Evolutionary conservation across 176 grass and related monocot species (phyloP), one percentile per base, ranked within the genome.

Genomic region (Dendrocalamus sinicus): DNA sequence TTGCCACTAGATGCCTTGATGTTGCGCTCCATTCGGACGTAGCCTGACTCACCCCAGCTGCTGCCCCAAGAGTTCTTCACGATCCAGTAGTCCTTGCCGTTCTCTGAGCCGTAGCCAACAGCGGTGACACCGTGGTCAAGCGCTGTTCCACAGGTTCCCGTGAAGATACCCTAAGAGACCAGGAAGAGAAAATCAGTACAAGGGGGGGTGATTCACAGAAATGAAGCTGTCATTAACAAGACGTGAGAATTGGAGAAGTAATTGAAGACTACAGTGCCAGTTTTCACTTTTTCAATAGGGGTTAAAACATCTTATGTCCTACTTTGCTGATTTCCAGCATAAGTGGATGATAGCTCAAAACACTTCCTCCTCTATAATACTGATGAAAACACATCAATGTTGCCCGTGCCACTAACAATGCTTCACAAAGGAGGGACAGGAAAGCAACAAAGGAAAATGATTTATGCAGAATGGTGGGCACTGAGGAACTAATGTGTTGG

Each of bases 21-120:
- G 85, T 97, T 97, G 50, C 95, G 95, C 71, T 93, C 95, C 92
- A 97, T 93, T 67, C 92, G 81, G 64, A 97, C 8, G 43, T 97
- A 97, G 11, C 95, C 95, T 0, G 30, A 15, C 84, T 97, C 95
- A 0, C 95, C 95, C 95, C 95, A 97, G 8, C 62, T 67, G 2
- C 6, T 10, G 44, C 95, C 95, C 95, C 95, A 97, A 2, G 95
- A 97, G 89, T 97, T 97, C 83, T 80, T 97, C 28, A 97, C 89
- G 17, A 97, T 88, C 95, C 95, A 97, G 82, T 95, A 97, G 85
- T 90, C 91, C 85, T 91, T 86, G 59, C 93, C 89, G 0, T 91
- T 82, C 71, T 84, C 89, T 23, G 88, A 82, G 67, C 95, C 95
- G 3, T 93, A 97, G 5, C 95, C 93, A 9, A 97, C 89, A 0